Percentiles rank a stretch among this genome's conserved stretches.
Evolutionary conservation across 345 rosid genomes (phyloP).

Genomic region (Pistacia atlantica): DNA sequence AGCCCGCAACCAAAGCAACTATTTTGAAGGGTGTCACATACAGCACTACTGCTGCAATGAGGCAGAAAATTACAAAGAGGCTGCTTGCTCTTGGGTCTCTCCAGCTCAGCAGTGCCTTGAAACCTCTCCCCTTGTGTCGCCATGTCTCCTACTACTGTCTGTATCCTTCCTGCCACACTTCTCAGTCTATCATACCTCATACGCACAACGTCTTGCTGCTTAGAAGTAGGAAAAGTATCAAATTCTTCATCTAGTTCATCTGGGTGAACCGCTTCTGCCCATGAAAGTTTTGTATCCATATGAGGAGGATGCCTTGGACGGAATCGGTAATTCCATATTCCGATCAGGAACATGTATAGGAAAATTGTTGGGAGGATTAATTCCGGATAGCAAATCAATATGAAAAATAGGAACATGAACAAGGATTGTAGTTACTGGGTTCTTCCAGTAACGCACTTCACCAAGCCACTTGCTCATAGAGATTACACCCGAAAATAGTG

Average conservation of each 20-base stretch:
- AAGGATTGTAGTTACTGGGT: conserved; percentile 63
- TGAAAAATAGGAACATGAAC: conserved; percentile 70
- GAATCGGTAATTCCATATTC: conserved; percentile 71
- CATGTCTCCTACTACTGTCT: conserved; percentile 78
- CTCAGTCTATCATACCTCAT: conserved; percentile 87
- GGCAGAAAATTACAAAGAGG: conserved; percentile 67
- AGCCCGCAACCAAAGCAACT: conserved; percentile 57
- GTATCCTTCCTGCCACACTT: conserved; percentile 84
- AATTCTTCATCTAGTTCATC: conserved; percentile 89
- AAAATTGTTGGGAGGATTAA: conserved; percentile 75
- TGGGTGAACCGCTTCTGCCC: conserved; percentile 78
- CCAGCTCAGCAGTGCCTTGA: conserved; percentile 76
- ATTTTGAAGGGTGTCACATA: conserved; percentile 75
- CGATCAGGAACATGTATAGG: conserved; percentile 82
- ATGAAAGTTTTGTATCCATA: conserved; percentile 82
- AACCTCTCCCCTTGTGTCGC: conserved; percentile 88
- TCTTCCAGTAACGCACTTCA: conserved; percentile 76
- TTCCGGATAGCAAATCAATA: conserved; percentile 81
- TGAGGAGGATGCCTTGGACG: conserved; percentile 75
- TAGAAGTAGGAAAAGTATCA: conserved; percentile 77
- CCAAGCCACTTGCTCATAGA: conserved; percentile 76
- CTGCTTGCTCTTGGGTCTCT: conserved; percentile 85
- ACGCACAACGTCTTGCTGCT: conserved; percentile 61
- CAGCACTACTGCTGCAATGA: conserved; percentile 62
- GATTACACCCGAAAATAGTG: conserved; percentile 63